Conservation (phyloP, 192 early-diverging fungal genomes). For the Allomyces macrogynus region DNA sequence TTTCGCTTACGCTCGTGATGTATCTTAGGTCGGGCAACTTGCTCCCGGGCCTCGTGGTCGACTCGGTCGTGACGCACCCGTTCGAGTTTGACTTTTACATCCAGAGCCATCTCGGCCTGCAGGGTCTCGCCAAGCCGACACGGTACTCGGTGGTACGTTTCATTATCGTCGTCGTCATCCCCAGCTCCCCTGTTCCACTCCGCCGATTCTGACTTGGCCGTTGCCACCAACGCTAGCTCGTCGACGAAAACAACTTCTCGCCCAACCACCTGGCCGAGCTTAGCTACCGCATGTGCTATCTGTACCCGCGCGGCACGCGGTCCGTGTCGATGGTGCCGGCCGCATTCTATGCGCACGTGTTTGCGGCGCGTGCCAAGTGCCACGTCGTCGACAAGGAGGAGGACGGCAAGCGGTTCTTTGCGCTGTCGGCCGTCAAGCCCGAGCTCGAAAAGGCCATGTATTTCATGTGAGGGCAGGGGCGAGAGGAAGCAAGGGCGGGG, state of each 20-base stretch:
- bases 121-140: slow-evolving; percentile 17
- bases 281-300: slow-evolving; percentile 11
- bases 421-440: slow-evolving; percentile 18
- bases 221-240: background rate
- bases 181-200: too few relatives aligned
- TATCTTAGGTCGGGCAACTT: slow-evolving; percentile 48
- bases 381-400: background rate
- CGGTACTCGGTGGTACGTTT: slow-evolving; percentile 22
- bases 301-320: slow-evolving; percentile 15
- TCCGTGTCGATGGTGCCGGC: slow-evolving; percentile 26
- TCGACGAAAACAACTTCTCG: slow-evolving; percentile 19
- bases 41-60: slow-evolving; percentile 60
- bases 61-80: slow-evolving; percentile 51
- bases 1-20: too few relatives aligned
- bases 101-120: slow-evolving; percentile 12
- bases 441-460: slow-evolving; percentile 31
- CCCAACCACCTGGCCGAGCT: slow-evolving; percentile 20
- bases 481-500: too few relatives aligned
- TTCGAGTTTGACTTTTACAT: slow-evolving; percentile 63
- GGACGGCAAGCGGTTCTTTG: background rate
- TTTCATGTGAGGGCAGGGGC: slow-evolving; percentile 16
- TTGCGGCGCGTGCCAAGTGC: slow-evolving; percentile 18
- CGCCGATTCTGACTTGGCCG: too few relatives aligned
- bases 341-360: slow-evolving; percentile 24
- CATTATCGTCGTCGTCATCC: background rate